Percentiles rank a stretch among this genome's conserved stretches.
These are phyloP conservation scores for Anethum foeniculum DNA, from an alignment of 140 eudicot species.

Conservation along the genomic window DNA sequence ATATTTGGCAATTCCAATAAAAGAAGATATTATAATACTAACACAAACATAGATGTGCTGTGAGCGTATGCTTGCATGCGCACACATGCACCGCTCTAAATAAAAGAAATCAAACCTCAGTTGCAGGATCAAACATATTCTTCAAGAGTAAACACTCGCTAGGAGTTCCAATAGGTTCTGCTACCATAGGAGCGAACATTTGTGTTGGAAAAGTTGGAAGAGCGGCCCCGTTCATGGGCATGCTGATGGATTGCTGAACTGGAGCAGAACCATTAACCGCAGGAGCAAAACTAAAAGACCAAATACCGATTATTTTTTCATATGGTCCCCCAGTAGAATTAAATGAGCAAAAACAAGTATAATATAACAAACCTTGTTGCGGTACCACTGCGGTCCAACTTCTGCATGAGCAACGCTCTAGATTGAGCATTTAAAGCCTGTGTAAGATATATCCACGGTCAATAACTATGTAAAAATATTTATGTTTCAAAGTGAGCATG, in stretches of 20 bases:
- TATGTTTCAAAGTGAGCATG: neutral
- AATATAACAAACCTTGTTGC: constrained; percentile 48
- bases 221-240: constrained; percentile 44
- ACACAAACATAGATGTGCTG: neutral
- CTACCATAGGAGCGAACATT: constrained; percentile 37
- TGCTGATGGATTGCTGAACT: constrained; percentile 37
- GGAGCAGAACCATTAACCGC: constrained; percentile 60
- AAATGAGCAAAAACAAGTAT: neutral
- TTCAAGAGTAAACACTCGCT: constrained; percentile 82
- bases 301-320: neutral
- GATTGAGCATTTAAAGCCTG: constrained; percentile 96
- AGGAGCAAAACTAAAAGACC: constrained; percentile 41
- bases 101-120: neutral
- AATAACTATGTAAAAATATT: neutral
- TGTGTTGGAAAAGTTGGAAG: constrained; percentile 47
- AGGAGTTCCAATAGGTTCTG: constrained; percentile 78
- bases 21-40: neutral
- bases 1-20: constrained; percentile 3
- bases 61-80: neutral
- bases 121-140: constrained; percentile 88
- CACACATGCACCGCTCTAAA: neutral
- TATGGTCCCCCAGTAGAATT: neutral
- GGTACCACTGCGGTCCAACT: constrained; percentile 86
- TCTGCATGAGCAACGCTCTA: constrained; percentile 90
- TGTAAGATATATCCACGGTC: neutral